Evolutionary conservation across 2,329 filamentous ascomycete genomes (phyloP).

Genomic region (Penicillium italicum): DNA sequence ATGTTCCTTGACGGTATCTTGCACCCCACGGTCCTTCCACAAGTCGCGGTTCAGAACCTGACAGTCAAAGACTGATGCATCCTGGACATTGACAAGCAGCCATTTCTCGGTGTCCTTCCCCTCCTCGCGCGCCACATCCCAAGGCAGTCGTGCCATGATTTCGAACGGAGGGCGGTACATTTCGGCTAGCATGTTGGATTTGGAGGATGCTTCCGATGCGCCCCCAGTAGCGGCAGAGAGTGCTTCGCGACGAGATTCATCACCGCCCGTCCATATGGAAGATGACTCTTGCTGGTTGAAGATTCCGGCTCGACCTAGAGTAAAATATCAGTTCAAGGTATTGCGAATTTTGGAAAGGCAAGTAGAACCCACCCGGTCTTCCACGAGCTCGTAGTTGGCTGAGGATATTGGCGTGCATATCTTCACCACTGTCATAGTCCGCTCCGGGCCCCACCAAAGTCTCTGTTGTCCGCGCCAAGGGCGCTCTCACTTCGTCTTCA

Average conservation of each 20-base stretch:
- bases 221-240: slow-evolving; percentile 62
- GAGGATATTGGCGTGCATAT: slow-evolving; percentile 59
- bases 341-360: neutral
- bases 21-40: slow-evolving; percentile 82
- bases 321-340: slow-evolving; percentile 2
- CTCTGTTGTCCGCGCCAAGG: slow-evolving; percentile 86
- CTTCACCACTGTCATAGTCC: slow-evolving; percentile 53
- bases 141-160: slow-evolving; percentile 73
- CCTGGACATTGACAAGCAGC: slow-evolving; percentile 93
- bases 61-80: slow-evolving; percentile 89
- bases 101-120: slow-evolving; percentile 89
- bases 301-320: slow-evolving; percentile 55
- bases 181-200: slow-evolving; percentile 77
- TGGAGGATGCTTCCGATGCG: slow-evolving; percentile 62
- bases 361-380: slow-evolving; percentile 33
- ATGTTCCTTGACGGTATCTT: slow-evolving; percentile 78
- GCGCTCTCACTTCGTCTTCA: slow-evolving; percentile 71
- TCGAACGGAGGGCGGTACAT: slow-evolving; percentile 91
- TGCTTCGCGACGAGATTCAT: slow-evolving; percentile 48
- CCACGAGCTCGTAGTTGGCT: slow-evolving; percentile 58
- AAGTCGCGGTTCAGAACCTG: slow-evolving; percentile 91
- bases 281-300: slow-evolving; percentile 63
- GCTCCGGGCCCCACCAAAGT: slow-evolving; percentile 74
- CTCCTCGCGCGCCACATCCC: slow-evolving; percentile 77
- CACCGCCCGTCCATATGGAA: slow-evolving; percentile 58